phyloP scores from a whole-genome alignment of 2,329 filamentous ascomycete species.

The Herpotrichia juniperi region DNA sequence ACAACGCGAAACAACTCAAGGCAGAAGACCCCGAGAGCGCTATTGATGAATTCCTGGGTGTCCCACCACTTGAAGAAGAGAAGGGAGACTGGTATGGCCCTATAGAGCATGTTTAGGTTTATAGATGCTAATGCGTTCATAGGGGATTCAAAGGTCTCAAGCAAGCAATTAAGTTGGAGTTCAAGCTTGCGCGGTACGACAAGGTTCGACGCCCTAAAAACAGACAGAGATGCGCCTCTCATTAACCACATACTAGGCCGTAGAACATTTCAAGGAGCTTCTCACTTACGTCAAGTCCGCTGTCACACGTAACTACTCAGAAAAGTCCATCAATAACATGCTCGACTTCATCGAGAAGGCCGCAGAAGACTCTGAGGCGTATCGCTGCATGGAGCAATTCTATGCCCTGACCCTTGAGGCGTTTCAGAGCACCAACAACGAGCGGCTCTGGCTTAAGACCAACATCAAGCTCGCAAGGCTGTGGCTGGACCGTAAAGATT shows the following conservation, averaged over 20 bases:
- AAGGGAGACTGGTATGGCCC: constrained; percentile 83
- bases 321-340: constrained; percentile 99
- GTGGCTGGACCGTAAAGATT: constrained; percentile 90
- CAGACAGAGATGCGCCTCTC: background rate
- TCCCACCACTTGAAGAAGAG: constrained; percentile 82
- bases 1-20: constrained; percentile 98
- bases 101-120: background rate
- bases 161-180: constrained; percentile 97
- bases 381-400: constrained; percentile 89
- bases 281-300: constrained; percentile 97
- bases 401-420: constrained; percentile 92
- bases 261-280: constrained; percentile 91
- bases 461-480: constrained; percentile 96
- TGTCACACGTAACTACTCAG: constrained; percentile 96
- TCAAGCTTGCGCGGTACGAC: constrained; percentile 86
- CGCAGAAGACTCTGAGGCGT: constrained; percentile 72
- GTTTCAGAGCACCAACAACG: constrained; percentile 97
- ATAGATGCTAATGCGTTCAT: background rate
- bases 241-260: constrained; percentile 64
- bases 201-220: constrained; percentile 59
- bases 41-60: constrained; percentile 88
- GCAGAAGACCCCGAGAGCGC: constrained; percentile 83
- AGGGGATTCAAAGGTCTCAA: constrained; percentile 96
- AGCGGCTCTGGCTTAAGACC: constrained; percentile 95
- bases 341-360: constrained; percentile 96